Base-by-base conservation (phyloP, 2,329 filamentous ascomycete species). In the Fusarium tupiense region DNA sequence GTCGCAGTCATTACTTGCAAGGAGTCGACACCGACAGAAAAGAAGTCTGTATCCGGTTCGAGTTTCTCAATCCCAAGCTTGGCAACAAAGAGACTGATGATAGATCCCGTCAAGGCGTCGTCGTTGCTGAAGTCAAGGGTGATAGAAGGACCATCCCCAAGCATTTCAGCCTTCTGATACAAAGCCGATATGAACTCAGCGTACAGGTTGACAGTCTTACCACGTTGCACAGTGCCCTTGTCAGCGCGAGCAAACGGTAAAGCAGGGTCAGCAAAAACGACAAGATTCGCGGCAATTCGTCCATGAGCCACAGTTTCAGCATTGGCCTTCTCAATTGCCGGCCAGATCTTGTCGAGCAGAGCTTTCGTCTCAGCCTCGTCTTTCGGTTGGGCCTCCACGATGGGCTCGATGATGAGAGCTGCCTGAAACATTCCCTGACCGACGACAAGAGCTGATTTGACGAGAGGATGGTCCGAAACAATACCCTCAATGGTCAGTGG, bases 351-450 rank as follows among this genome's bases (percentile, higher is more conserved):
- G 0, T 64, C 49, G 2, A 69, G 61, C 2, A 63, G 26, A 1
- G 26, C 31, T 3, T 50, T 38, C 0, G n/a, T 2, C 10, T 63
- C 66, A 0, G 9, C 6, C 1, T 52, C 49, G 3, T 37, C 14
- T 5, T 12, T 40, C 0, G 64, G 66, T 1, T n/a, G 12, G 0
- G 40, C 46, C 1, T 61, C 35, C 1, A 20, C 7, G 13, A 49
- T 22, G 5, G 66, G 64, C 16, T 69, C 66, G 16, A 69, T 37
- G 3, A 69, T 69, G 2, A 69, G 37, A 11, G 66, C 66, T 6
- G 66, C 49, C 14, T 69, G 66, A 2, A 69, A 69, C 41, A 10
- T 56, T 0, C 14, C 11, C 4, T 64, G 49, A 2, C 66, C 66
- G 0, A 69, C 64, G 1, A 69, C 64, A 5, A 69, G 13, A 0